Percentiles rank a stretch among this genome's conserved stretches.
phyloP scores from a whole-genome alignment of 352 stramenopile genomes.

The Pythium coloratum region DNA sequence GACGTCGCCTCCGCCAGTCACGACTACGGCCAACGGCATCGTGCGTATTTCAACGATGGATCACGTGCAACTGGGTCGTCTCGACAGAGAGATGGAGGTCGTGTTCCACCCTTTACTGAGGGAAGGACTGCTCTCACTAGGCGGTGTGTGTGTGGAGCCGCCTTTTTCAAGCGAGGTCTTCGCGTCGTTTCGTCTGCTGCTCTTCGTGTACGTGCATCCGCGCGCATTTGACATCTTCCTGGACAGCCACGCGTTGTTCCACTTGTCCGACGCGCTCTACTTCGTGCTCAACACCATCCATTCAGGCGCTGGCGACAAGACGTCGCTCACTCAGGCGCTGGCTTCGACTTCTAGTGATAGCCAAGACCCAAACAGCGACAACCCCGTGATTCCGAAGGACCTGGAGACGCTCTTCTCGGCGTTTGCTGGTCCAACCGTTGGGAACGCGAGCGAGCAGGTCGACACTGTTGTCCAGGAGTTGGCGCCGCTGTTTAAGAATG shows the following conservation, averaged over 20 bases:
- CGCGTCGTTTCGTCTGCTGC: slow-evolving; percentile 58
- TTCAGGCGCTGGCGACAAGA: slow-evolving; percentile 16
- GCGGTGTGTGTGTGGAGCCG: slow-evolving; percentile 45
- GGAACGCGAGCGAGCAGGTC: slow-evolving; percentile 17
- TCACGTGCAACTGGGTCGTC: slow-evolving; percentile 51
- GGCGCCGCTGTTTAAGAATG: slow-evolving; percentile 45
- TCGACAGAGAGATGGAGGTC: slow-evolving; percentile 63
- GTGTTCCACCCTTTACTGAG: slow-evolving; percentile 68
- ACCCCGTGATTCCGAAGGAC: slow-evolving; percentile 35
- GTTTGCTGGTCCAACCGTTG: slow-evolving; percentile 38
- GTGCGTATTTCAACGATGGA: slow-evolving; percentile 56
- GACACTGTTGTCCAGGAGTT: slow-evolving; percentile 40
- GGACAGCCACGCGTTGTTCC: slow-evolving; percentile 55
- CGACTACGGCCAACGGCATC: slow-evolving; percentile 33
- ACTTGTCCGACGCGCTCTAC: slow-evolving; percentile 67
- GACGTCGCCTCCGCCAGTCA: neutral
- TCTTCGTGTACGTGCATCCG: slow-evolving; percentile 61
- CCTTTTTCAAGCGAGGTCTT: slow-evolving; percentile 60
- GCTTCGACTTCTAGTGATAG: neutral
- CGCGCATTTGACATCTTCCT: slow-evolving; percentile 67
- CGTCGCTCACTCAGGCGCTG: slow-evolving; percentile 16
- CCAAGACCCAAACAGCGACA: slow-evolving; percentile 13
- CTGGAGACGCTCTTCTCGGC: slow-evolving; percentile 74
- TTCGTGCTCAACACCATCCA: slow-evolving; percentile 44
- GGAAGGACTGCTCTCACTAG: slow-evolving; percentile 45